Percentiles rank a stretch among this genome's conserved stretches.
Evolutionary conservation across 2,329 filamentous ascomycete genomes (phyloP).

Genomic region (Hypoxylon sp.): DNA sequence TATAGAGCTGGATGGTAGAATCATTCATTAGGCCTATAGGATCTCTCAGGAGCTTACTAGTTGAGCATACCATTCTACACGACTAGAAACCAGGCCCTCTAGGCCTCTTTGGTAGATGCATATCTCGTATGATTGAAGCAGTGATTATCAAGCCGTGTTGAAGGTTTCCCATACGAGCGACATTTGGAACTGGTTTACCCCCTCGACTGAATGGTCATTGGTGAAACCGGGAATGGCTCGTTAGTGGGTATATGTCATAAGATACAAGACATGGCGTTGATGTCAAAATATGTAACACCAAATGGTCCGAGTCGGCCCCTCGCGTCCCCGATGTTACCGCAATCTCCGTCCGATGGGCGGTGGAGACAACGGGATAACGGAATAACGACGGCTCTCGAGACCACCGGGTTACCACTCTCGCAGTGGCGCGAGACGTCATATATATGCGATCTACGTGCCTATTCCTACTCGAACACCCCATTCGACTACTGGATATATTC

Average conservation of each 20-base stretch:
- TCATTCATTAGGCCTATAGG: too few relatives aligned
- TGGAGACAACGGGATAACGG: neutral
- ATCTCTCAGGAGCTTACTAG: too few relatives aligned
- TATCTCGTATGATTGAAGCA: too few relatives aligned
- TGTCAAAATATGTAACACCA: neutral
- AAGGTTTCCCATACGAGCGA: too few relatives aligned
- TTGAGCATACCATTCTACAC: too few relatives aligned
- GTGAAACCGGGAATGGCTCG: too few relatives aligned
- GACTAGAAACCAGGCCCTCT: too few relatives aligned
- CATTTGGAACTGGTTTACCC: too few relatives aligned
- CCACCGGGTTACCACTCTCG: neutral
- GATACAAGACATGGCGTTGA: neutral
- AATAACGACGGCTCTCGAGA: neutral
- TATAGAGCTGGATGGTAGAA: too few relatives aligned
- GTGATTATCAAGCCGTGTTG: too few relatives aligned
- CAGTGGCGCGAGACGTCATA: neutral
- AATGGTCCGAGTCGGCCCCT: neutral
- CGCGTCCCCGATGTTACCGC: conserved; percentile 2
- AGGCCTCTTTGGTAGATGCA: too few relatives aligned
- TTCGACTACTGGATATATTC: too few relatives aligned
- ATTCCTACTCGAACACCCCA: neutral
- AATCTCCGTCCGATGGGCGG: neutral
- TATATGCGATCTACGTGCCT: neutral
- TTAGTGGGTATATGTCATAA: neutral
- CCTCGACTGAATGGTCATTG: neutral